Base-by-base conservation (phyloP, 2,329 filamentous ascomycete species). In the Calonectria multiphialidica region DNA sequence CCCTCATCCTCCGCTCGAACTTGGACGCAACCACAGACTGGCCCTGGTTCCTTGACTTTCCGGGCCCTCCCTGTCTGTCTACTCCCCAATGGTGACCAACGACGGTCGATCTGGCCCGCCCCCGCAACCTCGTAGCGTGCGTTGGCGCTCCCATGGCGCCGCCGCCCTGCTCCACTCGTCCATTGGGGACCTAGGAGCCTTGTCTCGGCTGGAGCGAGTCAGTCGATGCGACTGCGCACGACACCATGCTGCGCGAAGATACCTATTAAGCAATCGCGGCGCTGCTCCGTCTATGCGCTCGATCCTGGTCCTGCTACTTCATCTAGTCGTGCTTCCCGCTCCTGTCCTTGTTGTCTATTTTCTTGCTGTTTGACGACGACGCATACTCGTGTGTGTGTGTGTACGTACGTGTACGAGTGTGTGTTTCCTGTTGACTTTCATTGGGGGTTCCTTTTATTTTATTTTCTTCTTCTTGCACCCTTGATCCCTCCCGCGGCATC, bases 251-350 rank as follows among this genome's bases (percentile, higher is more conserved):
- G 40, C 47, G 50, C 42, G 21, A 45, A 42, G 68, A 33, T 49
- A 50, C 64, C 75, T 78, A 78, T 78, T 76, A 75, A 78, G 77
- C 74, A 66, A 78, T 78, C 74, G 70, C 73, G 72, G 71, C 53
- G 68, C 72, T 75, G 75, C 74, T 70, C 66, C 69, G 73, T 66
- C 68, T 59, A 66, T 64, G 73, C 65, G 66, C 62, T 42, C 15
- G 57, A 64, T 23, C 44, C 47, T 37, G 40, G 37, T n/a, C 64
- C 35, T 30, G 13, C 33, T 40, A 28, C 33, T 44, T 59, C 64
- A 55, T 67, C 40, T 25, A 33, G 53, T 33, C 49, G 25, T 59
- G 69, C 67, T 55, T 37, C 25, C 47, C 44, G 44, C 47, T 44
- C 21, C 15, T 50, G 35, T 37, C 35, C 35, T 37, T 37, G 35